Evolutionary conservation across 306 rosid species (phyloP).

Genomic region (Sophora flavescens): DNA sequence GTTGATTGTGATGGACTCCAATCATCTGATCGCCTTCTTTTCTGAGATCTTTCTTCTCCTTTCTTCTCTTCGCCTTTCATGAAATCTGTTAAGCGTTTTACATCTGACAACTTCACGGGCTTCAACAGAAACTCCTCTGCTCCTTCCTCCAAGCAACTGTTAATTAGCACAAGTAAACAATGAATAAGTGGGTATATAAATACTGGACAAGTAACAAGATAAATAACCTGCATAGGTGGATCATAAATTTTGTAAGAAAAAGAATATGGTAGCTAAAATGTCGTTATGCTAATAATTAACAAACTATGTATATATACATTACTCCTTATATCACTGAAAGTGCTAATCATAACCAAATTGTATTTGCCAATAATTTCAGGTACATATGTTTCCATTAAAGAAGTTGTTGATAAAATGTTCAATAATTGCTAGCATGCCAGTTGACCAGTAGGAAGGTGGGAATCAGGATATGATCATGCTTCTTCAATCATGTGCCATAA

Average conservation of each 20-base stretch:
- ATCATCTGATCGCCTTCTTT: conserved; percentile 65
- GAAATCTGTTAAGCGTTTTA: conserved; percentile 76
- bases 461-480: conserved; percentile 34
- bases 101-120: conserved; percentile 88
- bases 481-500: conserved; percentile 46
- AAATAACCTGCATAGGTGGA: neutral
- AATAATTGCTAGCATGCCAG: conserved; percentile 22
- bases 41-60: conserved; percentile 43
- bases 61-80: conserved; percentile 68
- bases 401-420: neutral
- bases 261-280: neutral
- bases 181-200: neutral
- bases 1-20: conserved; percentile 32
- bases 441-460: conserved; percentile 19
- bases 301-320: neutral
- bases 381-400: no score
- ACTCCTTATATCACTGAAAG: neutral
- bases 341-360: neutral
- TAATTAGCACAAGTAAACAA: conserved; percentile 11
- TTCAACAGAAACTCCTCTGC: conserved; percentile 91
- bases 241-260: neutral
- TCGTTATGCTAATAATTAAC: neutral
- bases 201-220: neutral
- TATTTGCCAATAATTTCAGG: conserved; percentile 19
- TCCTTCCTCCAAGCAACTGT: conserved; percentile 95